Evolutionary conservation across 2,329 filamentous ascomycete species (phyloP).

Genomic region (Didymella segeticola): DNA sequence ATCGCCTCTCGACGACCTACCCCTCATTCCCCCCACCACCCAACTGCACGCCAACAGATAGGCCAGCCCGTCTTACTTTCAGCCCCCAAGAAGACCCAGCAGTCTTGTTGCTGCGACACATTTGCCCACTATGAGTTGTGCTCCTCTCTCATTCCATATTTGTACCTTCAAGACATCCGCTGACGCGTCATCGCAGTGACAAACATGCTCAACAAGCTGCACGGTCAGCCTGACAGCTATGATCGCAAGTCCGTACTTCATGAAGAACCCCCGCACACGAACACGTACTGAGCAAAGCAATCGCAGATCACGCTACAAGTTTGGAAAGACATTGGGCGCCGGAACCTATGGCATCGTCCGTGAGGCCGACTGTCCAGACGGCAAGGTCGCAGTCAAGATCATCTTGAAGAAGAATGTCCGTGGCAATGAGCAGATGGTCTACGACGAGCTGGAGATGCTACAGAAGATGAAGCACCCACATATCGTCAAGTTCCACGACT

Average conservation of each 20-base stretch:
- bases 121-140: constrained; percentile 46
- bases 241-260: constrained; percentile 82
- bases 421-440: constrained; percentile 98
- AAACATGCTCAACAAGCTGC: constrained; percentile 92
- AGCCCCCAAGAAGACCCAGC: constrained; percentile 40
- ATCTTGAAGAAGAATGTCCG: constrained; percentile 99
- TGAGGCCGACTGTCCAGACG: constrained; percentile 83
- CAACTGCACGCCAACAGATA: constrained; percentile 38
- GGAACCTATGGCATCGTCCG: constrained; percentile 98
- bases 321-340: constrained; percentile 91
- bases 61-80: constrained; percentile 38
- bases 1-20: constrained; percentile 30
- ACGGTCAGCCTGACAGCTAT: constrained; percentile 96
- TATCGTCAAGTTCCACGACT: constrained; percentile 97
- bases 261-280: constrained; percentile 23
- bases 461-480: constrained; percentile 90
- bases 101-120: constrained; percentile 33
- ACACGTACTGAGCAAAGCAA: constrained; percentile 38
- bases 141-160: constrained; percentile 19
- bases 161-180: constrained; percentile 11
- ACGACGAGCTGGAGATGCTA: constrained; percentile 94
- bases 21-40: constrained; percentile 41
- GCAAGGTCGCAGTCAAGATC: constrained; percentile 96
- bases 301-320: constrained; percentile 80
- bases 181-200: constrained; percentile 64